Conservation (phyloP, 768 basidiomycete species). For the Russula foetens region DNA sequence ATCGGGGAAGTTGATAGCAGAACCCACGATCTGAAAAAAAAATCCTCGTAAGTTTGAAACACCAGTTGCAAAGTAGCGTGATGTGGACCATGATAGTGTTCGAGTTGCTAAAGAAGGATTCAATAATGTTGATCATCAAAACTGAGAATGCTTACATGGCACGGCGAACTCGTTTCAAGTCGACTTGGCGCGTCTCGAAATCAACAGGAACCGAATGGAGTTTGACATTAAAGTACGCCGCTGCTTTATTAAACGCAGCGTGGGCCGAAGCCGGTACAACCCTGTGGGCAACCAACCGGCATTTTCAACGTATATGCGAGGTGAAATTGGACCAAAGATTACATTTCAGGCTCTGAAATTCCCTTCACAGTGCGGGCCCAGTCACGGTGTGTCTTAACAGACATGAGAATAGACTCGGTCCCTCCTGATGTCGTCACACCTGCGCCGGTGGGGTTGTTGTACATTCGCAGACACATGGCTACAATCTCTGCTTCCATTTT, state of each 20-base stretch:
- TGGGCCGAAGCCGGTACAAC: slow-evolving; percentile 80
- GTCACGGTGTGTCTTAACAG: slow-evolving; percentile 88
- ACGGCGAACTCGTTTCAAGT: slow-evolving; percentile 66
- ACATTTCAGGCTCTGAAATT: slow-evolving; percentile 92
- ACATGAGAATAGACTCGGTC: slow-evolving; percentile 95
- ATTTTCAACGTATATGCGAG: slow-evolving; percentile 3
- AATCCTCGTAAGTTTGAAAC: neutral
- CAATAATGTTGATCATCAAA: neutral
- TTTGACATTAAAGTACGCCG: slow-evolving; percentile 83
- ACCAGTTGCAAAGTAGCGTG: neutral
- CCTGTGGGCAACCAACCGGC: slow-evolving; percentile 34
- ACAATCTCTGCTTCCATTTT: slow-evolving; percentile 98
- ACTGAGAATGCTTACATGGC: slow-evolving; percentile 62
- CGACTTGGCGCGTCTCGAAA: slow-evolving; percentile 62
- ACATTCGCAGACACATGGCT: slow-evolving; percentile 78
- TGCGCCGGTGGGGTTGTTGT: slow-evolving; percentile 76
- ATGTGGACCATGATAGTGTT: slow-evolving; percentile 77
- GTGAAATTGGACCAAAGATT: slow-evolving; percentile 21
- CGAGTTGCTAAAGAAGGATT: slow-evolving; percentile 46
- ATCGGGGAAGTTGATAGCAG: slow-evolving; percentile 79
- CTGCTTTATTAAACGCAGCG: slow-evolving; percentile 93
- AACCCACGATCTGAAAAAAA: slow-evolving; percentile 62
- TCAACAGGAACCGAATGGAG: slow-evolving; percentile 82
- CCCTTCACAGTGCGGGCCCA: slow-evolving; percentile 84
- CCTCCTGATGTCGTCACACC: slow-evolving; percentile 94